Evolutionary conservation across 169 alveolate species (phyloP).

Genomic region (Miamiensis avidus): DNA sequence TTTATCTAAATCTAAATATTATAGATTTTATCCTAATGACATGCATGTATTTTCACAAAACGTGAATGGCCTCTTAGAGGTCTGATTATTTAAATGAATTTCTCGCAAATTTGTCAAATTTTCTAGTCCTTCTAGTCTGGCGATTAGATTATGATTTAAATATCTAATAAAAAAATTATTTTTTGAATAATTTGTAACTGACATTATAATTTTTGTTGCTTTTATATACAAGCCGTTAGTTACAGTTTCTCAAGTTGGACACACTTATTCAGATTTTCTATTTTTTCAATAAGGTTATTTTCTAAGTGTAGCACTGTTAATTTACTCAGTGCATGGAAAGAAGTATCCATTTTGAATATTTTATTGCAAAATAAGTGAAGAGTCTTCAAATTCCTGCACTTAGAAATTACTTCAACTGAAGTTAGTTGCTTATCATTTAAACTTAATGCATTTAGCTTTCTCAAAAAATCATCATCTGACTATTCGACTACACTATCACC

Average conservation of each 20-base stretch:
- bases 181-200: no score
- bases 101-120: neutral
- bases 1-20: neutral
- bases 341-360: neutral
- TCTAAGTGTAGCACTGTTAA: neutral
- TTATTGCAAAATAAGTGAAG: neutral
- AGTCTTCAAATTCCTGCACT: neutral
- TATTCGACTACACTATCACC: neutral
- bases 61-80: neutral
- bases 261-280: neutral
- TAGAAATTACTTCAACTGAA: neutral
- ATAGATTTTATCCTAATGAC: neutral
- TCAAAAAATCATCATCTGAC: neutral
- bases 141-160: neutral
- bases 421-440: neutral
- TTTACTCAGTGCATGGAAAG: neutral
- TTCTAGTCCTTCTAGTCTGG: neutral
- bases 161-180: neutral
- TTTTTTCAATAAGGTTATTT: no score
- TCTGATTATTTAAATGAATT: no score
- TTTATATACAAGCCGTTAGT: no score
- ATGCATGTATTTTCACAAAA: neutral
- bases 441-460: neutral
- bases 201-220: no score
- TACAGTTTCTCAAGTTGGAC: neutral